A percentile compares a stretch with the other conserved stretches of the same genome.
phyloP scores from a whole-genome alignment of 208 protist species.

The Trichomonas gallinae region DNA sequence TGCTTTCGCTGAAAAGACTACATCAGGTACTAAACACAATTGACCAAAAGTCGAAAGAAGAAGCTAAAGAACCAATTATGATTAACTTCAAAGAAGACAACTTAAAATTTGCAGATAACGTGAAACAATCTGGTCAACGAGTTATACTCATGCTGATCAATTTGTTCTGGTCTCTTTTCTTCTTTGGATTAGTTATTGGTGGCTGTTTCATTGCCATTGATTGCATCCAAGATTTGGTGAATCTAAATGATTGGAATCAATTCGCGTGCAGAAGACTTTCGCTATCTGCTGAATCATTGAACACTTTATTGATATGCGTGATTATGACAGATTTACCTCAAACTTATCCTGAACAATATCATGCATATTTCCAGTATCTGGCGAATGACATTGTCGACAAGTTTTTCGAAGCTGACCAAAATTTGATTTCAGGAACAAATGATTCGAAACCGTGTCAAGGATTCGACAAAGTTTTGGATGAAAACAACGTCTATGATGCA shows the following conservation, averaged over 20 bases:
- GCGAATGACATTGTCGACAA: neutral
- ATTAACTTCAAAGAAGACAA: neutral
- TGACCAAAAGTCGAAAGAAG: neutral
- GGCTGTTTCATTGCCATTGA: neutral
- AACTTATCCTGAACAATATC: neutral
- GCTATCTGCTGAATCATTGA: neutral
- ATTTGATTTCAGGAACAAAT: neutral
- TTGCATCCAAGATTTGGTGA: neutral
- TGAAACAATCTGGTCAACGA: neutral
- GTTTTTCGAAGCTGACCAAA: neutral
- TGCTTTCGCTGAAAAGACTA: neutral
- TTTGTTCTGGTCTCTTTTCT: neutral
- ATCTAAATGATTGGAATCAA: neutral
- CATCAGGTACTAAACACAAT: neutral
- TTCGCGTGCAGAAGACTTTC: neutral
- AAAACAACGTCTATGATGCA: neutral
- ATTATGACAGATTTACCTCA: neutral
- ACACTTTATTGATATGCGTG: neutral
- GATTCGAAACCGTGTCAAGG: neutral
- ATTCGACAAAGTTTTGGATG: neutral
- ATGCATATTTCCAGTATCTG: neutral
- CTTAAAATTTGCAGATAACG: neutral
- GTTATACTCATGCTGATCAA: neutral
- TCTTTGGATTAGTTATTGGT: neutral
- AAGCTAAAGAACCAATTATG: neutral